Percentiles rank a stretch among this genome's conserved stretches.
Conservation (phyloP, 805 yeast species). For the Jamesozyma lodderae region DNA sequence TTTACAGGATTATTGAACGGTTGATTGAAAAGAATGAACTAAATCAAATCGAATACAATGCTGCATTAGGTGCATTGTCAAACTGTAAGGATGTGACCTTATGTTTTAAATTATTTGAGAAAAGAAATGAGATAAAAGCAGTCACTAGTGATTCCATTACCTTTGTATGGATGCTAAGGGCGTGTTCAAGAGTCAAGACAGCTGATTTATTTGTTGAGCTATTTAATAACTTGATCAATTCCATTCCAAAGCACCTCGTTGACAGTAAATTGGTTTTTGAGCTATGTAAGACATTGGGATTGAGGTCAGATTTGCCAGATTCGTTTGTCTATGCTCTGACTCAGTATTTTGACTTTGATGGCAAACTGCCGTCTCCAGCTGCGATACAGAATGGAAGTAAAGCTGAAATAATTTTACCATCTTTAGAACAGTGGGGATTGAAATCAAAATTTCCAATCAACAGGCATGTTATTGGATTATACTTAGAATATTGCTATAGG, state of each 20-base stretch:
- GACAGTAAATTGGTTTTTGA: constrained; percentile 22
- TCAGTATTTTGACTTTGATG: constrained; percentile 12
- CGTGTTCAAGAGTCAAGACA: constrained; percentile 13
- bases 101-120: constrained; percentile 34
- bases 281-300: constrained; percentile 14
- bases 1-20: constrained; percentile 28
- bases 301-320: constrained; percentile 7
- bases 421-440: background rate
- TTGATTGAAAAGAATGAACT: constrained; percentile 27
- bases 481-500: constrained; percentile 13
- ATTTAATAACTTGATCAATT: constrained; percentile 12
- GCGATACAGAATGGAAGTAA: constrained; percentile 2
- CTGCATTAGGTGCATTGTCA: constrained; percentile 38
- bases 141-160: constrained; percentile 20
- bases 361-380: background rate
- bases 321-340: constrained; percentile 9
- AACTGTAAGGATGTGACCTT: constrained; percentile 33
- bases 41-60: constrained; percentile 37
- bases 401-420: background rate
- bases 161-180: constrained; percentile 18
- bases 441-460: constrained; percentile 9
- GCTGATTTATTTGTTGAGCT: constrained; percentile 13
- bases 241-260: constrained; percentile 12
- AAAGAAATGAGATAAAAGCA: constrained; percentile 9
- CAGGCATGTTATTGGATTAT: constrained; percentile 15